phyloP scores from a whole-genome alignment of 805 yeast species.

The Saturnispora zaruensis region DNA sequence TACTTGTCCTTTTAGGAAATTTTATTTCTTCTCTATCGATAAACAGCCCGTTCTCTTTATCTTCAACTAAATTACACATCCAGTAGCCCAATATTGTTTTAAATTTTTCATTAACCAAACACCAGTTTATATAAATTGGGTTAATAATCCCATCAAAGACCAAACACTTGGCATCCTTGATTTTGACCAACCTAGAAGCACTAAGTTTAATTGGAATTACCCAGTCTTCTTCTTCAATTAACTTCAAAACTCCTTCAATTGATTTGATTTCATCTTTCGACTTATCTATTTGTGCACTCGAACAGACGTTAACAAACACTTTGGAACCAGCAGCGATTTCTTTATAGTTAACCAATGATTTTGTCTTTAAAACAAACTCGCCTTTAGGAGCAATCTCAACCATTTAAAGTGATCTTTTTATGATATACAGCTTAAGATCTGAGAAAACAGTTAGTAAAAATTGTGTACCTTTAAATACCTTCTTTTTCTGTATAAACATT shows the following conservation, averaged over 20 bases:
- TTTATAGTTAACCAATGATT: conserved; percentile 32
- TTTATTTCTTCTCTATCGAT: conserved; percentile 54
- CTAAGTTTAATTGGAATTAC: conserved; percentile 55
- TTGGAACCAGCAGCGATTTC: conserved; percentile 38
- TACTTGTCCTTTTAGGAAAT: conserved; percentile 63
- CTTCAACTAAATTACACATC: conserved; percentile 74
- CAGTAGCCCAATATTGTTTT: conserved; percentile 67
- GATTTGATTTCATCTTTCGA: conserved; percentile 17
- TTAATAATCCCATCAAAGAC: conserved; percentile 79
- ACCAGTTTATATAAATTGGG: conserved; percentile 53
- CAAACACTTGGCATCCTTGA: conserved; percentile 53
- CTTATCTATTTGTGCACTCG: conserved; percentile 40
- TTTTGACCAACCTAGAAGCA: conserved; percentile 35
- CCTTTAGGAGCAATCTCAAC: conserved; percentile 41
- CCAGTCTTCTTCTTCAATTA: conserved; percentile 68
- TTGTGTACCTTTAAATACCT: neutral
- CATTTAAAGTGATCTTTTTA: neutral
- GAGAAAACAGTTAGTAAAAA: neutral
- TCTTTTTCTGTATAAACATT: neutral
- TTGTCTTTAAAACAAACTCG: conserved; percentile 66
- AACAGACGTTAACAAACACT: conserved; percentile 72
- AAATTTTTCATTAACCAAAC: conserved; percentile 48
- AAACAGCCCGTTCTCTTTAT: conserved; percentile 17
- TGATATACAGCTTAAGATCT: neutral
- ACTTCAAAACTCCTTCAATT: conserved; percentile 50